These are phyloP conservation scores for Hypoxylon sp. DNA, from an alignment of 2,329 filamentous ascomycete genomes.

Conservation along the genomic window DNA sequence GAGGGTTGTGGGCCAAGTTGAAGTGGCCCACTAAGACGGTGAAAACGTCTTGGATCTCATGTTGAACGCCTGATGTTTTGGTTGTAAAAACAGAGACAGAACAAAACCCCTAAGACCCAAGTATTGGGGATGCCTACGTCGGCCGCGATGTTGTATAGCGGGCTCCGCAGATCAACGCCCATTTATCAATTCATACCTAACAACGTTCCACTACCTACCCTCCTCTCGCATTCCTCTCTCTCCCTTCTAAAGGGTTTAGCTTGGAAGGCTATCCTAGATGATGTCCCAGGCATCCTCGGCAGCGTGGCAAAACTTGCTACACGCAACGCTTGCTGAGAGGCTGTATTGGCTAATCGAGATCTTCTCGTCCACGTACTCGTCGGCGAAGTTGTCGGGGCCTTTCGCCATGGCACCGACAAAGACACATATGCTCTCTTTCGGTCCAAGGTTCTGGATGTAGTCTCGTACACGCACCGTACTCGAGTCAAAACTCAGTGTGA, in stretches of 20 bases:
- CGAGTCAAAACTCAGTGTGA: constrained; percentile 95
- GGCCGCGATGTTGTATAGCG: constrained; percentile 82
- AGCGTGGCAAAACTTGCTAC: constrained; percentile 99
- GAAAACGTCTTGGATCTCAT: constrained; percentile 77
- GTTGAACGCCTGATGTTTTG: constrained; percentile 87
- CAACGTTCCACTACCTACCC: constrained; percentile 51
- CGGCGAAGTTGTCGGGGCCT: constrained; percentile 94
- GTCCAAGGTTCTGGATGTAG: constrained; percentile 83
- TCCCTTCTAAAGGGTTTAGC: constrained; percentile 20
- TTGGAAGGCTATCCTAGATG: constrained; percentile 70
- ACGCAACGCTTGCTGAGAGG: constrained; percentile 95
- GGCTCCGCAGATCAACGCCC: constrained; percentile 58
- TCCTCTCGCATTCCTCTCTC: constrained; percentile 37
- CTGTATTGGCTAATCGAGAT: constrained; percentile 99
- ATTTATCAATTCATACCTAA: constrained; percentile 51
- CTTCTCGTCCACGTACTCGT: constrained; percentile 93
- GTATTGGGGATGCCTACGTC: constrained; percentile 63
- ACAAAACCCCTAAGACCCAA: constrained; percentile 78
- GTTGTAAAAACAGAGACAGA: constrained; percentile 87
- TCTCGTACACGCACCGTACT: constrained; percentile 88
- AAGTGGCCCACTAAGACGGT: constrained; percentile 73
- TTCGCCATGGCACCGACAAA: constrained; percentile 99
- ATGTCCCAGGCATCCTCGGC: constrained; percentile 97
- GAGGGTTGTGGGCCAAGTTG: constrained; percentile 72
- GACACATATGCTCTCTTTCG: constrained; percentile 95